phyloP scores from a whole-genome alignment of 208 protist genomes.

The Leptomonas pyrrhocoris region DNA sequence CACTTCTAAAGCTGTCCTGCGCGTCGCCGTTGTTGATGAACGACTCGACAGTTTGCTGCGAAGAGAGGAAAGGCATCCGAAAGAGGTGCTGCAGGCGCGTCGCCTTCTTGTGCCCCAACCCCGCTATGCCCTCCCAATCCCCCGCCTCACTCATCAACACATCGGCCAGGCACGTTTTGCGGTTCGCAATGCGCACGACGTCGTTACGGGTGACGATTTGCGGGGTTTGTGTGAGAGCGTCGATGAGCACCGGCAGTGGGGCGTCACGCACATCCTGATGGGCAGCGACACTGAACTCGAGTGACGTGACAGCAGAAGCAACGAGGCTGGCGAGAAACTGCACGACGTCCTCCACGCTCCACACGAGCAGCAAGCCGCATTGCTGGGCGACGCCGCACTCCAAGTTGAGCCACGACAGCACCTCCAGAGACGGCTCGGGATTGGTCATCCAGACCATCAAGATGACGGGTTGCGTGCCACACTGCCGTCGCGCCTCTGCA shows the following conservation, averaged over 20 bases:
- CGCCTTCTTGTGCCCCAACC: conserved; percentile 62
- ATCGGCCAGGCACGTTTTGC: conserved; percentile 57
- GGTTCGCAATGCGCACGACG: conserved; percentile 64
- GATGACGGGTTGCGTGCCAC: conserved; percentile 24
- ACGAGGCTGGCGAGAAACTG: conserved; percentile 57
- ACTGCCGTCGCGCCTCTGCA: conserved; percentile 14
- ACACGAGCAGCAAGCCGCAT: conserved; percentile 61
- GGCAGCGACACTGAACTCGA: conserved; percentile 40
- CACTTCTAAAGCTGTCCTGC: background rate
- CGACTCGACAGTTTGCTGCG: conserved; percentile 43
- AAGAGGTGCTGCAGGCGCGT: conserved; percentile 57
- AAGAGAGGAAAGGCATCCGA: conserved; percentile 55
- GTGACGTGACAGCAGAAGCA: conserved; percentile 33
- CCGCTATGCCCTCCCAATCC: conserved; percentile 51
- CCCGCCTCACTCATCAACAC: conserved; percentile 43
- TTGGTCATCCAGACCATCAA: conserved; percentile 38
- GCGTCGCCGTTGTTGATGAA: conserved; percentile 12
- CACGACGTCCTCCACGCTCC: conserved; percentile 60
- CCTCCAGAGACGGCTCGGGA: conserved; percentile 46
- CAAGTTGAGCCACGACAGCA: conserved; percentile 70
- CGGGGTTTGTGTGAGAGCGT: conserved; percentile 76
- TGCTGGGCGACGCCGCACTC: conserved; percentile 60
- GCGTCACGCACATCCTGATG: conserved; percentile 28
- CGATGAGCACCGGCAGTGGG: conserved; percentile 54
- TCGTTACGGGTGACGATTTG: conserved; percentile 68